Conservation (phyloP, 768 basidiomycete species). For the Lactifluus piperatus region DNA sequence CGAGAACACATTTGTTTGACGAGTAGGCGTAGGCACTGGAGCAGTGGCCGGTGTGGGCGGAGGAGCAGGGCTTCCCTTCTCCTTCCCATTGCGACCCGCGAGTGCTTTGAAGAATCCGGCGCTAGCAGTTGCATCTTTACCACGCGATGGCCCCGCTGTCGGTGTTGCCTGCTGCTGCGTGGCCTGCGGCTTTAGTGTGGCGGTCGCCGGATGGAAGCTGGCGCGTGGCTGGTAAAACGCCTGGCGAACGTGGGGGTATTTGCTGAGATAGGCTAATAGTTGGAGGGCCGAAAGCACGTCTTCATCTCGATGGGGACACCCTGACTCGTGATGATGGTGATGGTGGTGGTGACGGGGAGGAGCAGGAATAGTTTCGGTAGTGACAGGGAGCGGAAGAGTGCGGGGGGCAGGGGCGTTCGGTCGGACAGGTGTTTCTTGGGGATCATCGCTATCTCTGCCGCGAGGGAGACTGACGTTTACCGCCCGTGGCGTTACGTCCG, state of each 20-base stretch:
- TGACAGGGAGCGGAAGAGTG: slow-evolving; percentile 15
- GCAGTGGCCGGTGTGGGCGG: slow-evolving; percentile 23
- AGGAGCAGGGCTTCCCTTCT: slow-evolving; percentile 29
- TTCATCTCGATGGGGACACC: slow-evolving; percentile 82
- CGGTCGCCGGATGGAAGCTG: slow-evolving; percentile 75
- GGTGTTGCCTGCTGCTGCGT: slow-evolving; percentile 3
- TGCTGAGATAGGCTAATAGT: slow-evolving; percentile 91
- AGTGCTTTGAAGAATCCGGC: slow-evolving; percentile 38
- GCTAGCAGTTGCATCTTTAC: neutral
- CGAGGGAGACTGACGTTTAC: slow-evolving; percentile 47
- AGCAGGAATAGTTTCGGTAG: slow-evolving; percentile 12
- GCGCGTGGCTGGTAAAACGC: slow-evolving; percentile 85
- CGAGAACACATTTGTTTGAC: slow-evolving; percentile 89
- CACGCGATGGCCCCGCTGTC: slow-evolving; percentile 19
- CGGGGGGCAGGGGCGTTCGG: slow-evolving; percentile 18
- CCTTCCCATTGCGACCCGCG: slow-evolving; percentile 41
- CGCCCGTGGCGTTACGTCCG: slow-evolving; percentile 54
- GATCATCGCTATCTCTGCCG: slow-evolving; percentile 19
- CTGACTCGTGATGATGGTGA: slow-evolving; percentile 31
- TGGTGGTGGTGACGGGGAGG: slow-evolving; percentile 26
- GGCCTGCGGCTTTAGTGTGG: slow-evolving; percentile 22
- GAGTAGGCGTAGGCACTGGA: slow-evolving; percentile 20
- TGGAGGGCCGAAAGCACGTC: slow-evolving; percentile 88
- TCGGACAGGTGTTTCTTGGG: slow-evolving; percentile 15
- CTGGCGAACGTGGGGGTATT: slow-evolving; percentile 94